Percentiles rank a stretch among this genome's conserved stretches.
These are phyloP conservation scores for Groenewaldozyma auringiensis DNA, from an alignment of 1,139 yeast species.

Conservation along the genomic window DNA sequence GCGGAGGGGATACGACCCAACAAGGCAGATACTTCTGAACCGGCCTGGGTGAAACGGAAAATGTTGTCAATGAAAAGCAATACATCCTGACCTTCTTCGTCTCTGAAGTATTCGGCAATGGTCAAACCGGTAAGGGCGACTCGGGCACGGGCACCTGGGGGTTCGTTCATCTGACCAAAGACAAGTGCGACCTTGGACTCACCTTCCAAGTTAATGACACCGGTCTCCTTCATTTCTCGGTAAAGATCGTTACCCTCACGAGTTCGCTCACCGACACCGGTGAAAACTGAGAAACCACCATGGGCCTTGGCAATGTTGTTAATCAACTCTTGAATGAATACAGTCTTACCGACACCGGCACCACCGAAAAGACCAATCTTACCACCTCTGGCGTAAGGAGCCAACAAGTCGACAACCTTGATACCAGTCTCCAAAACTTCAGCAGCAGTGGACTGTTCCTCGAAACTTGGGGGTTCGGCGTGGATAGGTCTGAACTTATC, in stretches of 20 bases:
- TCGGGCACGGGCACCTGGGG: conserved; percentile 99
- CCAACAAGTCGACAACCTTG: conserved; percentile 98
- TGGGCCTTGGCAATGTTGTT: conserved; percentile 99
- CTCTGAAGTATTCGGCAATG: conserved; percentile 99
- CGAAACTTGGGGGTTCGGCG: conserved; percentile 94
- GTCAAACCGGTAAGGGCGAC: conserved; percentile 99
- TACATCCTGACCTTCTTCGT: conserved; percentile 99
- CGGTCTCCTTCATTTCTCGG: conserved; percentile 99
- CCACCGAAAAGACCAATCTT: conserved; percentile 99
- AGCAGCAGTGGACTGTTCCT: conserved; percentile 95
- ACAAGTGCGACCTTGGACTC: conserved; percentile 99
- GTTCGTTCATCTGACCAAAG: conserved; percentile 99
- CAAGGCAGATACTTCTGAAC: conserved; percentile 99
- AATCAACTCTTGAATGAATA: conserved; percentile 98
- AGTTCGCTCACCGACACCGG: conserved; percentile 99
- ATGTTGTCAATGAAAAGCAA: conserved; percentile 98
- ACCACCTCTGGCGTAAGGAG: conserved; percentile 99
- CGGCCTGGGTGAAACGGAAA: conserved; percentile 99
- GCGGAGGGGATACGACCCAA: conserved; percentile 99
- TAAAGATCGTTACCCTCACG: conserved; percentile 99
- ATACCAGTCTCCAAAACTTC: conserved; percentile 99
- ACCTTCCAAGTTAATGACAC: conserved; percentile 99
- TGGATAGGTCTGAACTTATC: conserved; percentile 95
- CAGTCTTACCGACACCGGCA: conserved; percentile 99
- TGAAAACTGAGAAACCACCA: conserved; percentile 99